phyloP scores from a whole-genome alignment of 345 rosid species.

The Ricinus communis region DNA sequence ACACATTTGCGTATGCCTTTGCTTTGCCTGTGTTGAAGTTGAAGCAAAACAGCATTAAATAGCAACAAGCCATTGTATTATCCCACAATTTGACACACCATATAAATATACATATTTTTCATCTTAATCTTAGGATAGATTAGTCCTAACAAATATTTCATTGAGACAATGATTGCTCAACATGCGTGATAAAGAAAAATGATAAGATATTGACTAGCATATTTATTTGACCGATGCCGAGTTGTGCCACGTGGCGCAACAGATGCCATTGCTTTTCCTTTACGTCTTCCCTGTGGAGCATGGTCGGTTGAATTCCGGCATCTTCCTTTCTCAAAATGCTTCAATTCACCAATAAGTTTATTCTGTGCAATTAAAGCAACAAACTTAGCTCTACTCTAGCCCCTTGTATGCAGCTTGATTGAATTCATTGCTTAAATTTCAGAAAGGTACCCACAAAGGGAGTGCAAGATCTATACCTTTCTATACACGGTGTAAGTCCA shows the following conservation, averaged over 20 bases:
- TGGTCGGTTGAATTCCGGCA: slow-evolving; percentile 59
- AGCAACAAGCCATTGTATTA: not conserved
- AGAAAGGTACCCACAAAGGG: not conserved
- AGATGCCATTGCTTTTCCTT: slow-evolving; percentile 48
- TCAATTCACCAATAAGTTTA: slow-evolving; percentile 24
- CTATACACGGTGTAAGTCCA: slow-evolving; percentile 1
- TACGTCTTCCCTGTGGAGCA: slow-evolving; percentile 35
- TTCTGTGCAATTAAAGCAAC: slow-evolving; percentile 16
- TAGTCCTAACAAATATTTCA: slow-evolving; percentile 16
- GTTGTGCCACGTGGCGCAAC: slow-evolving; percentile 38
- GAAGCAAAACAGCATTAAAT: not conserved
- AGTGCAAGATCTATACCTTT: slow-evolving; percentile 9
- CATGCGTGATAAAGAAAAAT: slow-evolving; percentile 36
- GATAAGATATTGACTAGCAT: slow-evolving; percentile 35
- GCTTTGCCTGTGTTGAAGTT: slow-evolving; percentile 9
- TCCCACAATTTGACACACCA: not conserved
- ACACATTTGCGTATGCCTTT: no score
- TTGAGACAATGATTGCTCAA: slow-evolving; percentile 30
- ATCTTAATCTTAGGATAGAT: not conserved
- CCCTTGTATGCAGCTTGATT: slow-evolving; percentile 1
- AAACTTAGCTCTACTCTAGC: not conserved
- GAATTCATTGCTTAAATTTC: not conserved
- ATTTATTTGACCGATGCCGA: slow-evolving; percentile 31
- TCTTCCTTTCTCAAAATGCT: slow-evolving; percentile 34
- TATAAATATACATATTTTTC: not conserved